These are phyloP conservation scores for Perkinsus olseni DNA, from an alignment of 169 alveolate genomes.

Conservation along the genomic window DNA sequence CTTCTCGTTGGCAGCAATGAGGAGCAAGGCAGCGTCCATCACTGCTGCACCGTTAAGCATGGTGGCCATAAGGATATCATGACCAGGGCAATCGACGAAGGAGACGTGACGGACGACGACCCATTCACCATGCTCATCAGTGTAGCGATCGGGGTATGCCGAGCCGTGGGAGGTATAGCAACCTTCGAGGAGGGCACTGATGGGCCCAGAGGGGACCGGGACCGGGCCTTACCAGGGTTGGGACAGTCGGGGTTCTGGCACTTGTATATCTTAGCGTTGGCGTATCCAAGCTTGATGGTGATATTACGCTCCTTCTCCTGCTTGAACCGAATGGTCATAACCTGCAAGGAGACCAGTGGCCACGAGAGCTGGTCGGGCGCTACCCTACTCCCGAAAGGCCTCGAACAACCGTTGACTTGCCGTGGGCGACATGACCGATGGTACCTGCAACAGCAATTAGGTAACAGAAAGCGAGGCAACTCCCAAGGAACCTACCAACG, in stretches of 20 bases:
- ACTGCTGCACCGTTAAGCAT: slow-evolving; percentile 99
- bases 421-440: slow-evolving; percentile 99
- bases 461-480: background rate
- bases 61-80: slow-evolving; percentile 99
- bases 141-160: background rate
- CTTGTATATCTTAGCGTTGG: slow-evolving; percentile 97
- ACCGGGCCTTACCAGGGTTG: background rate
- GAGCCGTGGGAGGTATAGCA: background rate
- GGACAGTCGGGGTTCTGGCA: slow-evolving; percentile 91
- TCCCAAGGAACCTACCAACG: slow-evolving; percentile 36
- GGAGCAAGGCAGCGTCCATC: slow-evolving; percentile 96
- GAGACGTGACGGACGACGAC: slow-evolving; percentile 86
- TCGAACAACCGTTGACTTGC: slow-evolving; percentile 97
- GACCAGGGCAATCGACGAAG: slow-evolving; percentile 99
- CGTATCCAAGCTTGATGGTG: slow-evolving; percentile 60
- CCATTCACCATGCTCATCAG: slow-evolving; percentile 6
- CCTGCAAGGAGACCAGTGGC: background rate
- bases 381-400: slow-evolving; percentile 87
- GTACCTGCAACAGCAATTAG: slow-evolving; percentile 69
- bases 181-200: background rate
- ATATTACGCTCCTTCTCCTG: slow-evolving; percentile 25
- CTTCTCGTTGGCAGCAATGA: slow-evolving; percentile 87
- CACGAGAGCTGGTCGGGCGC: slow-evolving; percentile 20
- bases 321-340: slow-evolving; percentile 81
- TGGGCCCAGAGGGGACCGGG: background rate